Evolutionary conservation across 2,329 filamentous ascomycete genomes (phyloP).

Genomic region (Trichoderma lentiforme): DNA sequence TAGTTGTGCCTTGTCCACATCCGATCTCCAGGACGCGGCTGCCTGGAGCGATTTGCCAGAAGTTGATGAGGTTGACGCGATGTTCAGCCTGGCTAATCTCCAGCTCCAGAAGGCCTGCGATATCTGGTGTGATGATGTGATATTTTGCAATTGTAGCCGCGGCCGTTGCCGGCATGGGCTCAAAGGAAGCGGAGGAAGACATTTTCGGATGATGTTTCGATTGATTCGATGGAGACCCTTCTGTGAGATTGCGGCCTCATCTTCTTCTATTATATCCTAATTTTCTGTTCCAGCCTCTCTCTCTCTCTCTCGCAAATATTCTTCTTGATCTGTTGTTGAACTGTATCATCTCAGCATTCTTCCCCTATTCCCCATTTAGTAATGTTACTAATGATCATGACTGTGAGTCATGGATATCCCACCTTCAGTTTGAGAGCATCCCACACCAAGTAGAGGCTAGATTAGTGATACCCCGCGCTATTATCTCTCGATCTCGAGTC

Average conservation of each 20-base stretch:
- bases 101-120: slow-evolving; percentile 16
- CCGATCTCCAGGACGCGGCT: slow-evolving; percentile 53
- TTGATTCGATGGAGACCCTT: not conserved
- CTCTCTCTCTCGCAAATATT: not conserved
- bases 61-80: slow-evolving; percentile 34
- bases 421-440: not conserved
- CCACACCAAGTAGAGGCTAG: not conserved
- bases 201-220: not conserved
- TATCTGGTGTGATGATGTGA: not conserved
- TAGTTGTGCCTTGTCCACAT: slow-evolving; percentile 58
- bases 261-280: not conserved
- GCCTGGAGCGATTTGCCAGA: slow-evolving; percentile 37
- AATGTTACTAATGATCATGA: not conserved
- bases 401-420: slow-evolving; percentile 3
- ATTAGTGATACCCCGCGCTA: not conserved
- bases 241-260: not conserved
- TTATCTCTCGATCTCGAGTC: not conserved
- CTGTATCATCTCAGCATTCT: not conserved
- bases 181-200: slow-evolving; percentile 13
- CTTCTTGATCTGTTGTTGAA: not conserved
- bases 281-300: not conserved
- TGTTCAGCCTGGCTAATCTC: slow-evolving; percentile 32
- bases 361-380: not conserved
- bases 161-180: slow-evolving; percentile 17
- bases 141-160: slow-evolving; percentile 18